Evolutionary conservation across 2,329 filamentous ascomycete species (phyloP).

Genomic region (Epichloe uncinata): DNA sequence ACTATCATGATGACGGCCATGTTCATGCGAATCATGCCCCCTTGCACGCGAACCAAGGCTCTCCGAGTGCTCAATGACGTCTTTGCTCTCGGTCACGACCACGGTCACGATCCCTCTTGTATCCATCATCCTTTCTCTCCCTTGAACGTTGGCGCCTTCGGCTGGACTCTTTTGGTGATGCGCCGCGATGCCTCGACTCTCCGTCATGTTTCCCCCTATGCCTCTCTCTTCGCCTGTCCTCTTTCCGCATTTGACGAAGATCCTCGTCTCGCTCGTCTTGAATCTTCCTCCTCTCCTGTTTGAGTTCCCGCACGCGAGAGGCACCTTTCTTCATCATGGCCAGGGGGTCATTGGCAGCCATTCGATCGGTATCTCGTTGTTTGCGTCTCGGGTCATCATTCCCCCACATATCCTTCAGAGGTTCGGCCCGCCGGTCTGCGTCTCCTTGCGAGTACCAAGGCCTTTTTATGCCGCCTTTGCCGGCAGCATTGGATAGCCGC

Average conservation of each 20-base stretch:
- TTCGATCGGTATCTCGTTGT: slow-evolving; percentile 53
- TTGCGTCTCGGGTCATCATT: slow-evolving; percentile 62
- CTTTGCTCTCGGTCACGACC: slow-evolving; percentile 5
- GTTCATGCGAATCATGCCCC: slow-evolving; percentile 4
- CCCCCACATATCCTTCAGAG: slow-evolving; percentile 60
- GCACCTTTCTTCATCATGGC: slow-evolving; percentile 75
- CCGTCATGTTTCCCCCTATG: slow-evolving; percentile 14
- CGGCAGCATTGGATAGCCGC: slow-evolving; percentile 71
- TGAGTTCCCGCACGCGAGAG: slow-evolving; percentile 56
- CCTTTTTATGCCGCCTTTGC: slow-evolving; percentile 21
- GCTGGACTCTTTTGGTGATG: slow-evolving; percentile 5
- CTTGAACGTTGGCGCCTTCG: slow-evolving; percentile 6
- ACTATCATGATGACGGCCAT: slow-evolving; percentile 1
- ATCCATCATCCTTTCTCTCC: slow-evolving; percentile 7
- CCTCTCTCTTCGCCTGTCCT: slow-evolving; percentile 28
- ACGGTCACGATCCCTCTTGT: slow-evolving; percentile 6
- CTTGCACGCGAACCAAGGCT: slow-evolving; percentile 10
- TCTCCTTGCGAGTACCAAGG: slow-evolving; percentile 25
- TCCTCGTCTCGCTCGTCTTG: slow-evolving; percentile 40
- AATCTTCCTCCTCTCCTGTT: slow-evolving; percentile 38
- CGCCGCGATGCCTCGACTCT: slow-evolving; percentile 5
- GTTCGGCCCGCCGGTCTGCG: slow-evolving; percentile 16
- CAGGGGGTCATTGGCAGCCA: slow-evolving; percentile 63
- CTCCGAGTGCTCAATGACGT: slow-evolving; percentile 6
- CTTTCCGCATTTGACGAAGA: slow-evolving; percentile 29